A percentile compares a stretch with the other conserved stretches of the same genome.
Conservation (phyloP, 805 yeast species). For the Pichia paraexigua region DNA sequence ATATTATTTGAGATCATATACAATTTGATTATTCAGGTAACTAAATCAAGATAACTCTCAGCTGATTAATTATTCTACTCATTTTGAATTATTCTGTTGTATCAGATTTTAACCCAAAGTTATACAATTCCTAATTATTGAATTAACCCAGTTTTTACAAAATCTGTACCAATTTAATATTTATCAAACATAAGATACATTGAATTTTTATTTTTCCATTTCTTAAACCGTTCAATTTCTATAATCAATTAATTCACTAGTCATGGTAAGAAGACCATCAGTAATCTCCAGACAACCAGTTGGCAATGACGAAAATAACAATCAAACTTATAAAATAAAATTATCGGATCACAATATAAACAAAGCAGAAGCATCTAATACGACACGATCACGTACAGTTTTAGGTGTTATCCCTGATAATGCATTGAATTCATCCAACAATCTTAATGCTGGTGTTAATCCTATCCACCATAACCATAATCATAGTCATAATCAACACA, state of each 20-base stretch:
- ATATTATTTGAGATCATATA: neutral
- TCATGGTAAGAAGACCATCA: slow-evolving; percentile 15
- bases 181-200: neutral
- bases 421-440: slow-evolving; percentile 16
- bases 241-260: neutral
- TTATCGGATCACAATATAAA: neutral
- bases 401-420: slow-evolving; percentile 25
- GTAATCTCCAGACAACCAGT: slow-evolving; percentile 12
- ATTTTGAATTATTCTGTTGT: no score
- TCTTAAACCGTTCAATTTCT: neutral
- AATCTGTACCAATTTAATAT: neutral
- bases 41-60: neutral
- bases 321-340: neutral
- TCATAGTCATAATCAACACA: slow-evolving; percentile 1
- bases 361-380: neutral
- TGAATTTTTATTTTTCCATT: neutral
- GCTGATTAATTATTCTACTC: neutral
- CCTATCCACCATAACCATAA: neutral
- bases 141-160: neutral
- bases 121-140: neutral
- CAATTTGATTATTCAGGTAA: neutral
- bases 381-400: slow-evolving; percentile 18
- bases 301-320: slow-evolving; percentile 21
- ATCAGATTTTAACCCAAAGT: no score
- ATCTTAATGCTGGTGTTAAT: neutral